Conservation (phyloP, 2,329 filamentous ascomycete species). For the Beauveria varroae region DNA sequence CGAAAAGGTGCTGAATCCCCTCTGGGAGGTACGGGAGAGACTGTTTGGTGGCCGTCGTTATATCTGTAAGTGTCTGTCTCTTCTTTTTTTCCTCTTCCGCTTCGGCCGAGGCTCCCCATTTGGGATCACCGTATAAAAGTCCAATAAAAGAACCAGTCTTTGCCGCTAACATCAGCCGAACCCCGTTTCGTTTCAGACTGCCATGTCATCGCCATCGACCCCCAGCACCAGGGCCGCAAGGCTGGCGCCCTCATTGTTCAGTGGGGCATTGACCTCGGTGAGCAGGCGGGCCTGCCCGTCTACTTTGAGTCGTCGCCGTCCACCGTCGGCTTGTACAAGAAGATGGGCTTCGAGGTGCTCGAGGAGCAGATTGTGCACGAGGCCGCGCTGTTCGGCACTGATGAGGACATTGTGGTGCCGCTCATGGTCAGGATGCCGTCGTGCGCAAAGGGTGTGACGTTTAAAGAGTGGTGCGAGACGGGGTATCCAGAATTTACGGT, state of each 20-base stretch:
- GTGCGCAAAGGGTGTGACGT: slow-evolving; percentile 23
- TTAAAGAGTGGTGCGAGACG: slow-evolving; percentile 25
- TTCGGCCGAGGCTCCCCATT: background rate
- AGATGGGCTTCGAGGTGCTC: slow-evolving; percentile 35
- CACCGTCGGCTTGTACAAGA: slow-evolving; percentile 36
- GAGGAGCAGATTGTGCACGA: slow-evolving; percentile 32
- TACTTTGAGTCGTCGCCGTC: slow-evolving; percentile 40
- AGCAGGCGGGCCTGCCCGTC: slow-evolving; percentile 30
- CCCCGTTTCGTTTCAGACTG: slow-evolving; percentile 21
- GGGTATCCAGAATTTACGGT: slow-evolving; percentile 15
- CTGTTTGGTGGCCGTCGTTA: slow-evolving; percentile 31
- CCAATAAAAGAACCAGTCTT: background rate
- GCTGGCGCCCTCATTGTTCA: slow-evolving; percentile 34
- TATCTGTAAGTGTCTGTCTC: slow-evolving; percentile 29
- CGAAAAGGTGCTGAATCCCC: slow-evolving; percentile 32
- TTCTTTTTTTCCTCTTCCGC: background rate
- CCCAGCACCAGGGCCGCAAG: slow-evolving; percentile 34
- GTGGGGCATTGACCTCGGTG: slow-evolving; percentile 31
- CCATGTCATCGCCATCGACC: slow-evolving; percentile 38
- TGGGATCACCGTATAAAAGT: background rate
- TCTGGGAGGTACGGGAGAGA: slow-evolving; percentile 34
- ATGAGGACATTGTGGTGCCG: slow-evolving; percentile 30
- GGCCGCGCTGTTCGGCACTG: slow-evolving; percentile 25
- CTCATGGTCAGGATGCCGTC: slow-evolving; percentile 36
- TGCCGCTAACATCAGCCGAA: slow-evolving; percentile 4